A percentile compares a stretch with the other conserved stretches of the same genome.
These are phyloP conservation scores for Penicillium goetzii DNA, from an alignment of 495 filamentous ascomycete species.

Conservation along the genomic window DNA sequence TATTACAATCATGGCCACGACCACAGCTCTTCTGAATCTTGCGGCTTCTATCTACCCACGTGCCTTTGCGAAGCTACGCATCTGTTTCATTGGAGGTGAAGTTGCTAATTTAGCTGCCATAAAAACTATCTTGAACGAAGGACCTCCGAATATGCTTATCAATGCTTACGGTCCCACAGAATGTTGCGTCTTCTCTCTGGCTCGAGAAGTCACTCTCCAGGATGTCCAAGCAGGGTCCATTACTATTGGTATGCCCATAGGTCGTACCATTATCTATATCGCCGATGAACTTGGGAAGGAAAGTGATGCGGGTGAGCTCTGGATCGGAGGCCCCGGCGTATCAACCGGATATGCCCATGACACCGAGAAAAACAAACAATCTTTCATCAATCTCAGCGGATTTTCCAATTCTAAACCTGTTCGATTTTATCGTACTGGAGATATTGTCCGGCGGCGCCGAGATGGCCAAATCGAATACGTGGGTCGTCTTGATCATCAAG, in stretches of 20 bases:
- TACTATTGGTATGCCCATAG: conserved; percentile 26
- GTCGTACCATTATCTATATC: conserved; percentile 34
- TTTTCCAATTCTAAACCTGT: not conserved
- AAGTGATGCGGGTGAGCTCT: conserved; percentile 43
- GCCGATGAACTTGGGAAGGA: conserved; percentile 34
- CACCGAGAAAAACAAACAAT: conserved; percentile 27
- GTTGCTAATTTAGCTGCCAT: conserved; percentile 24
- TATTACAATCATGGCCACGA: conserved; percentile 25
- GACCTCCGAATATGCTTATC: conserved; percentile 27
- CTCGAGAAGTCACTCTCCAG: conserved; percentile 9
- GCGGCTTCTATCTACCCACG: conserved; percentile 19
- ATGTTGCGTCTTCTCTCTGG: conserved; percentile 21
- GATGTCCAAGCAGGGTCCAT: conserved; percentile 16
- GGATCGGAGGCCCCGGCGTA: conserved; percentile 46
- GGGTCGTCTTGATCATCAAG: conserved; percentile 51
- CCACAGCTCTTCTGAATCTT: conserved; percentile 26
- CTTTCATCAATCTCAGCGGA: conserved; percentile 33
- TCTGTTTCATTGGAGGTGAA: conserved; percentile 27
- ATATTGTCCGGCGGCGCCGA: conserved; percentile 44
- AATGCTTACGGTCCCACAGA: conserved; percentile 44
- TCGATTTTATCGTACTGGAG: conserved; percentile 50
- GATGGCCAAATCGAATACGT: conserved; percentile 49
- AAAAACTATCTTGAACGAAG: conserved; percentile 18
- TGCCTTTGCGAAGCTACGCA: conserved; percentile 17
- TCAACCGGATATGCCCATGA: conserved; percentile 50